Conservation (phyloP, 768 basidiomycete genomes). For the Krasilnikovozyma curviuscula region DNA sequence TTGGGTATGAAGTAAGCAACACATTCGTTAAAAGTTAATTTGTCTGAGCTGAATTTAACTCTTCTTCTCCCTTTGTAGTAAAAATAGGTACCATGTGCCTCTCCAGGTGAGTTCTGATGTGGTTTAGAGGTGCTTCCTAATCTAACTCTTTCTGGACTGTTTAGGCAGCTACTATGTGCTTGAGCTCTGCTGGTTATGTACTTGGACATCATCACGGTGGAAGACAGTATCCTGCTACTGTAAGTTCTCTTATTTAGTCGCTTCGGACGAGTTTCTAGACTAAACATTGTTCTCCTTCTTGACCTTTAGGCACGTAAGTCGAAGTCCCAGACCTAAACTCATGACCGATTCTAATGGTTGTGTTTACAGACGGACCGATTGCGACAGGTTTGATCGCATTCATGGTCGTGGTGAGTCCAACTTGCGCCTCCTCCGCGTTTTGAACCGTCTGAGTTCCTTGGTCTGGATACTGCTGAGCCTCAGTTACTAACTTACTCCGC, state of each 20-base stretch:
- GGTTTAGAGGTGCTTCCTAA: background rate
- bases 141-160: background rate
- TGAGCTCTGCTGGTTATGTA: constrained; percentile 5
- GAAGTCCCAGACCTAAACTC: too few relatives aligned
- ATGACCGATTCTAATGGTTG: background rate
- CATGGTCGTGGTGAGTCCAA: constrained; percentile 15
- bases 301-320: too few relatives aligned
- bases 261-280: background rate
- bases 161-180: background rate
- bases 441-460: background rate
- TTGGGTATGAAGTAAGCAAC: too few relatives aligned
- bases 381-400: constrained; percentile 42
- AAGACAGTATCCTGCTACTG: constrained; percentile 50
- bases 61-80: background rate
- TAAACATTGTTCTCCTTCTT: background rate
- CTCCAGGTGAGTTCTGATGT: background rate
- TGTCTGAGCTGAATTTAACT: too few relatives aligned
- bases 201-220: constrained; percentile 61
- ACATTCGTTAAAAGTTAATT: too few relatives aligned
- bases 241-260: constrained; percentile 14
- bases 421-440: background rate
- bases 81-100: constrained; percentile 6
- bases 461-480: background rate
- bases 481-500: background rate
- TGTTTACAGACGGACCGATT: constrained; percentile 39